phyloP scores from a whole-genome alignment of 2,329 filamentous ascomycete genomes.

The Torrubiellomyces zombiae region DNA sequence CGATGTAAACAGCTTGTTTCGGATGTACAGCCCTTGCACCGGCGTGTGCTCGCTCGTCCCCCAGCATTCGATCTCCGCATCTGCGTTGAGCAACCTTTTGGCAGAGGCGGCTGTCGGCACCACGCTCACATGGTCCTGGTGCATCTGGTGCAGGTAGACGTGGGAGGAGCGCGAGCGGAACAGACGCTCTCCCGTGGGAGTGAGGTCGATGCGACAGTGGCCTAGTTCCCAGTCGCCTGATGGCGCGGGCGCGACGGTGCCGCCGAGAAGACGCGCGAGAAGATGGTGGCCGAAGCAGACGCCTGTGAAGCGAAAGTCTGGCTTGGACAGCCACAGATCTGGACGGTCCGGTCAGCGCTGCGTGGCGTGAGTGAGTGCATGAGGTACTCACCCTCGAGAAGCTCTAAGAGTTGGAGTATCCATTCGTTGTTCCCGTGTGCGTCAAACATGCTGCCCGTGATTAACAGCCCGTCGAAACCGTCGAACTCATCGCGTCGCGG shows the following conservation, averaged over 20 bases:
- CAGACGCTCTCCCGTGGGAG: slow-evolving; percentile 46
- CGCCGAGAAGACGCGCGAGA: slow-evolving; percentile 52
- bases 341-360: not conserved
- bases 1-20: slow-evolving; percentile 48
- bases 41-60: slow-evolving; percentile 48
- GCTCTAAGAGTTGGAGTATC: slow-evolving; percentile 53
- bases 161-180: slow-evolving; percentile 1
- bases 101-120: slow-evolving; percentile 37
- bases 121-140: slow-evolving; percentile 43
- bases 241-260: slow-evolving; percentile 47
- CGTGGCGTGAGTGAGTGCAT: not conserved
- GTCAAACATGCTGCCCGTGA: slow-evolving; percentile 54
- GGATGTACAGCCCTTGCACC: slow-evolving; percentile 59
- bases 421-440: slow-evolving; percentile 55
- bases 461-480: slow-evolving; percentile 53
- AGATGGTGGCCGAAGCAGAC: slow-evolving; percentile 77
- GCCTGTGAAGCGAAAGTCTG: slow-evolving; percentile 45
- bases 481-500: slow-evolving; percentile 34
- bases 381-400: slow-evolving; percentile 23
- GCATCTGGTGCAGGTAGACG: slow-evolving; percentile 1
- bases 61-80: slow-evolving; percentile 33
- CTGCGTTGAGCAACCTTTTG: slow-evolving; percentile 18
- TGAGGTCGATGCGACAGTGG: slow-evolving; percentile 48
- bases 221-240: slow-evolving; percentile 56
- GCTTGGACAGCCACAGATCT: slow-evolving; percentile 32